Evolutionary conservation across 2,329 filamentous ascomycete genomes (phyloP).

Genomic region (Penicillium nordicum): DNA sequence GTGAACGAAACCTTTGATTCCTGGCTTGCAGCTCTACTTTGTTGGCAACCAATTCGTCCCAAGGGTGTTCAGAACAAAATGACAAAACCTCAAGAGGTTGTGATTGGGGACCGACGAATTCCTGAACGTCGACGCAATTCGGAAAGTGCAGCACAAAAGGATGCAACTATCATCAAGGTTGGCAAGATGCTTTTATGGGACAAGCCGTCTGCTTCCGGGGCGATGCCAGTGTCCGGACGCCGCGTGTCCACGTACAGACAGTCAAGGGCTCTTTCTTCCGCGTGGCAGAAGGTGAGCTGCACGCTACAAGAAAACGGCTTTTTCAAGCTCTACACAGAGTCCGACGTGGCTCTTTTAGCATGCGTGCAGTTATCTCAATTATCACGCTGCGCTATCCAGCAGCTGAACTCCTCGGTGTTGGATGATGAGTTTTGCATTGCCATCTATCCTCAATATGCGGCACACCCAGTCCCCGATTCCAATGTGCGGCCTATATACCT

Average conservation of each 20-base stretch:
- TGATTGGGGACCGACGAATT: constrained; percentile 43
- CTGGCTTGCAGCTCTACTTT: constrained; percentile 51
- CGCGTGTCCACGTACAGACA: constrained; percentile 54
- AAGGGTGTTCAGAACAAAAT: constrained; percentile 51
- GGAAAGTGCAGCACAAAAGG: constrained; percentile 56
- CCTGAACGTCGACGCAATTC: constrained; percentile 46
- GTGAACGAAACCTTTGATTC: constrained; percentile 52
- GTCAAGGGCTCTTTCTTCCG: constrained; percentile 56
- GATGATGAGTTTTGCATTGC: constrained; percentile 92
- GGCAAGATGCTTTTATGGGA: constrained; percentile 91
- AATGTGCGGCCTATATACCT: constrained; percentile 86
- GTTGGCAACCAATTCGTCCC: constrained; percentile 51
- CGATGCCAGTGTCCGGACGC: constrained; percentile 33
- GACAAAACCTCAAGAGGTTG: constrained; percentile 47
- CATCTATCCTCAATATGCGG: constrained; percentile 89
- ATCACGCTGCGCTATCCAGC: constrained; percentile 84
- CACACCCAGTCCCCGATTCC: constrained; percentile 67
- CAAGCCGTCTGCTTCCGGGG: constrained; percentile 56
- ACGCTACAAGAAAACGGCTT: constrained; percentile 93
- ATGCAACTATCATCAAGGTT: constrained; percentile 87
- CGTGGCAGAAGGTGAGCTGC: constrained; percentile 87
- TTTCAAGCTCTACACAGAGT: constrained; percentile 84
- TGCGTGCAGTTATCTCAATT: constrained; percentile 85
- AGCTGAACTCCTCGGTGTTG: constrained; percentile 82
- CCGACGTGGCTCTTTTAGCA: constrained; percentile 74